These are phyloP conservation scores for Mortierella sp. DNA, from an alignment of 371 early-diverging fungal species.

Conservation along the genomic window DNA sequence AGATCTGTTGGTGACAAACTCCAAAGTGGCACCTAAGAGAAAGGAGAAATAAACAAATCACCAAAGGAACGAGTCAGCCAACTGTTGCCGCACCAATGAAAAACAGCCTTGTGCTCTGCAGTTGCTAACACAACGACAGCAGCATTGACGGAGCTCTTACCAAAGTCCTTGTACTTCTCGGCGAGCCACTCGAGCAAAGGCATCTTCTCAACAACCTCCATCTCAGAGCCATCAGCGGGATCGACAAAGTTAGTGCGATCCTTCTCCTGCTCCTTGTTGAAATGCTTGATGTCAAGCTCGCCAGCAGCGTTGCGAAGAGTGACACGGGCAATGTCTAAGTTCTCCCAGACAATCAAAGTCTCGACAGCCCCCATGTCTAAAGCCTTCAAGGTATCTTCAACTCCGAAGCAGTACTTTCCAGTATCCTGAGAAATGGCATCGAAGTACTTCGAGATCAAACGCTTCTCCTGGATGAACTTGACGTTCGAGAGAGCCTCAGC, in stretches of 20 bases:
- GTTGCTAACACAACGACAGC: neutral
- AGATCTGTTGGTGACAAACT: conserved; percentile 98
- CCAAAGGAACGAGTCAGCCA: neutral
- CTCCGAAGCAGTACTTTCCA: conserved; percentile 98
- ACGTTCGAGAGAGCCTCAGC: conserved; percentile 96
- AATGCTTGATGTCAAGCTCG: conserved; percentile 77
- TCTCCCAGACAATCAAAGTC: conserved; percentile 98
- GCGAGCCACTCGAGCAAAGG: conserved; percentile 99
- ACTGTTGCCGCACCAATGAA: neutral
- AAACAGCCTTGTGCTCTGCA: neutral
- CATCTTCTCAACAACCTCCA: conserved; percentile 86
- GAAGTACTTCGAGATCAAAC: conserved; percentile 97
- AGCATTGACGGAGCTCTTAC: conserved; percentile 46
- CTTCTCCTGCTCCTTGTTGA: conserved; percentile 90
- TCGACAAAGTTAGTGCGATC: conserved; percentile 76
- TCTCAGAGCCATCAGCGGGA: conserved; percentile 73
- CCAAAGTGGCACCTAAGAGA: conserved; percentile 81
- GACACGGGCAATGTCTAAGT: conserved; percentile 84
- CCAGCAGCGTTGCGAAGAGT: conserved; percentile 82
- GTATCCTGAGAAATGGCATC: conserved; percentile 97
- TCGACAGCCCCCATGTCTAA: conserved; percentile 98
- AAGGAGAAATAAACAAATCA: neutral
- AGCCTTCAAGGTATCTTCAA: conserved; percentile 97
- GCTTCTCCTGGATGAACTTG: conserved; percentile 99
- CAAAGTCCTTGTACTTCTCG: conserved; percentile 98